Base-by-base conservation (phyloP, 352 stramenopile species). In the Globisporangium nagaii region DNA sequence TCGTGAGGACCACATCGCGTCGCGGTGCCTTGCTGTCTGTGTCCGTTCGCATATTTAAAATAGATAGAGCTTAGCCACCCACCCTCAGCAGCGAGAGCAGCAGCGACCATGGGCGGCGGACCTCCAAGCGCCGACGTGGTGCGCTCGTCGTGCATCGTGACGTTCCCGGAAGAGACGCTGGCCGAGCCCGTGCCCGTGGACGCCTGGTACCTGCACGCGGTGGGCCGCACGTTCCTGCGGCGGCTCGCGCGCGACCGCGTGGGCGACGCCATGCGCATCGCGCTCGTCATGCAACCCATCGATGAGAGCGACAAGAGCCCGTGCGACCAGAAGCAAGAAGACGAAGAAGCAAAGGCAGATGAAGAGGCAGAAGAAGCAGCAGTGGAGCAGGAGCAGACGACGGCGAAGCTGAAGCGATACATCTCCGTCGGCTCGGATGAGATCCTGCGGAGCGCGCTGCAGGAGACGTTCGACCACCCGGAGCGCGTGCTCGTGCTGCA, bases 181-280 rank as follows among this genome's bases (percentile, higher is more conserved):
- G 76, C 84, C 1, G 83, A 93, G 55, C 83, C 83, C 15, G 75
- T 93, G 44, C 79, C 83, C n/a, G 76, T 90, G 37, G 83, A 93
- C 61, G 83, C 78, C 28, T 90, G 83, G 79, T 93, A 90, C 55
- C 63, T 93, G 6, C 73, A 84, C 45, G 83, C 79, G 1, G 78
- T 84, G 32, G 83, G 83, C 3, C 61, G 80, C 36, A 84, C 73
- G 41, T 93, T 90, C 58, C 53, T 93, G 47, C 74, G 79, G 42
- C 79, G 76, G 7, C 49, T 93, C 27, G 74, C 78, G 43, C 75
- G 79, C 24, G 83, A 93, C 54, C 80, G 83, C 31, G 63, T 90
- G 36, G 79, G 81, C 27, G 75, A 90, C 51, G 57, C 60, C 10
- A 68, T 82, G 60, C 60, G 41, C 35, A 79, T 90, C 59, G 73